phyloP scores from a whole-genome alignment of 768 basidiomycete species.

The Chlorophyllum brunneum region DNA sequence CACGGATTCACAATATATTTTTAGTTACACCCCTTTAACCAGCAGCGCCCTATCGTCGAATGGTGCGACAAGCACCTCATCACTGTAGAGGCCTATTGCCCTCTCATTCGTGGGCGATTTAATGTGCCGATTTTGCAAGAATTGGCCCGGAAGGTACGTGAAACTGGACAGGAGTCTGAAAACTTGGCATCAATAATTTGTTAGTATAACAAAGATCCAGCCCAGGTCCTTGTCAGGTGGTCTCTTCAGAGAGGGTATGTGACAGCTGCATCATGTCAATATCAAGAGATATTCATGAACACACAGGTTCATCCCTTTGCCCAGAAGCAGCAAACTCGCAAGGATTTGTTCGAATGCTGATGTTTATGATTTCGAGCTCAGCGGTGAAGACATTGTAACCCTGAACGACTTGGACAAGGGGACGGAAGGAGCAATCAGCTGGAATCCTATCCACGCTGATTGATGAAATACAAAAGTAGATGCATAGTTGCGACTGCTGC shows the following conservation, averaged over 20 bases:
- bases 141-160: constrained; percentile 55
- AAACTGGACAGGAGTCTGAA: background rate
- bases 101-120: constrained; percentile 61
- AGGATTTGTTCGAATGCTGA: constrained; percentile 73
- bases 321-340: constrained; percentile 69
- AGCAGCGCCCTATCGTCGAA: constrained; percentile 72
- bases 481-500: too few species aligned
- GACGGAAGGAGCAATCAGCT: constrained; percentile 67
- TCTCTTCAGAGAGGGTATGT: constrained; percentile 79
- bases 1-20: background rate
- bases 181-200: background rate
- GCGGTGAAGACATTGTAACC: constrained; percentile 55
- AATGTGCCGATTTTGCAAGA: constrained; percentile 48
- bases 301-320: constrained; percentile 74
- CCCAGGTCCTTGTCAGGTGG: constrained; percentile 88
- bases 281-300: background rate
- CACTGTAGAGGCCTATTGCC: constrained; percentile 70
- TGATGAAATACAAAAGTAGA: constrained; percentile 20
- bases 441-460: constrained; percentile 75
- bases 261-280: background rate
- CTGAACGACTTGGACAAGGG: constrained; percentile 74
- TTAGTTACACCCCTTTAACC: constrained; percentile 76
- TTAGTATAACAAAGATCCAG: constrained; percentile 57
- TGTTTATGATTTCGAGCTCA: constrained; percentile 73
- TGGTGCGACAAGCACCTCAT: constrained; percentile 64